Evolutionary conservation across 2,329 filamentous ascomycete genomes (phyloP), one percentile per base, ranked within the genome.

Genomic region (Hypomyces perniciosus): DNA sequence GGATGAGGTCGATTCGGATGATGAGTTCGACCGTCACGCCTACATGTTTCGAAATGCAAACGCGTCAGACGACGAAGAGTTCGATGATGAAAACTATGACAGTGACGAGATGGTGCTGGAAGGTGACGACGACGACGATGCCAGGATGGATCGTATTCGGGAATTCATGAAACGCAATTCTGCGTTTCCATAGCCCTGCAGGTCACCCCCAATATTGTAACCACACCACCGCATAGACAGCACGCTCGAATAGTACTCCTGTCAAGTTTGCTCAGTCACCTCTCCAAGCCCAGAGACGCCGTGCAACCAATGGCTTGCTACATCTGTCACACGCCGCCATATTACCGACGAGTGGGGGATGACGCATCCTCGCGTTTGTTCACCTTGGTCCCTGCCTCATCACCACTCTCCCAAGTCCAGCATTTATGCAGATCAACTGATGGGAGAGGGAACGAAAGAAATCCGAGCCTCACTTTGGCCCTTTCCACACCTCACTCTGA

Each of bases 1-100:
- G 55, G 86, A 91, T 48, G 87, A 91, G 63, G 77, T 90, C 10
- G 84, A 81, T 41, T 84, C 81, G 12, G 86, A 90, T 58, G 70
- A 73, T 47, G 71, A 73, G 52, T 72, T 75, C 54, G 78, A 74
- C 40, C 71, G 73, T 8, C 75, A 80, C 49, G 64, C 79, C 1
- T 84, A 84, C 61, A 66, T 71, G 33, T 83, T 77, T 60, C 72
- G 75, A 40, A 79, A 71, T 20, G 67, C 66, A 27, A 77, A 80
- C 47, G 76, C 75, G 7, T 80, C 78, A 2, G 78, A 80, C 56
- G 67, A 75, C 6, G 78, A 81, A 57, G 78, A 81, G 57, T 80
- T 73, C 49, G 75, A 75, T 48, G 63, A 74, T 20, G 63, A 65
- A 6, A 61, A 66, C 27, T 65, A 66, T 27, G 64, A 68, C 37